Base-by-base conservation (phyloP, 2,329 filamentous ascomycete species). In the Alternaria burnsii region DNA sequence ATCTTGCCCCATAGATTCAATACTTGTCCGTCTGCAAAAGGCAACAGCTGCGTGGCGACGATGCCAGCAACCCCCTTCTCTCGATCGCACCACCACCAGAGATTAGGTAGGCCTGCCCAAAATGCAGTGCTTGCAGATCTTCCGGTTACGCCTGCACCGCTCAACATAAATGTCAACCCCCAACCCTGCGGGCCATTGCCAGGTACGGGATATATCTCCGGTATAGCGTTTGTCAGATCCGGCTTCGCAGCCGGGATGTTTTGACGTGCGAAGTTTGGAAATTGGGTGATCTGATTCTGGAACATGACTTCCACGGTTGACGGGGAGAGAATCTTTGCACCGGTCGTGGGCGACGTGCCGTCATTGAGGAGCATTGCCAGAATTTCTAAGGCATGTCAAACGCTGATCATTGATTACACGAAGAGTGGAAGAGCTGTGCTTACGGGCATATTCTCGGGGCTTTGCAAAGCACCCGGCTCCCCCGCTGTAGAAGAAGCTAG, bases 1-100 rank as follows among this genome's bases (percentile, higher is more conserved):
- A n/a, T 26, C 30, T 26, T 16, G 1, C 16, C 20, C 46, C 18
- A 40, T n/a, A 47, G 41, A 26, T 40, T 10, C 50, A 40, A 52
- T 32, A 16, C 34, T 18, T 54, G 18, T 24, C 16, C n/a, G 30
- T 28, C 44, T 18, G 26, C 28, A 10, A 48, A 32, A 16, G 34
- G 54, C 36, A 42, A 9, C 14, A 36, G n/a, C 6, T 42, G 54
- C 16, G 54, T 38, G 16, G 54, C 38, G 32, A 51, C 28, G 26
- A 57, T 43, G 46, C 46, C 28, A 34, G 54, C 38, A 44, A 40
- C 41, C 22, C 34, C 5, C 18, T 54, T 30, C 18, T 41, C 51
- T n/a, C 52, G 34, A 14, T 52, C 42, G 52, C 52, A 55, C 52
- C 52, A 40, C 52, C 16, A 58, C 46, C 46, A 46, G 41, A 38